Percentiles rank a stretch among this genome's conserved stretches.
Conservation (phyloP, 1,284 basidiomycete species). For the Anthracocystis panici-leucophaei region DNA sequence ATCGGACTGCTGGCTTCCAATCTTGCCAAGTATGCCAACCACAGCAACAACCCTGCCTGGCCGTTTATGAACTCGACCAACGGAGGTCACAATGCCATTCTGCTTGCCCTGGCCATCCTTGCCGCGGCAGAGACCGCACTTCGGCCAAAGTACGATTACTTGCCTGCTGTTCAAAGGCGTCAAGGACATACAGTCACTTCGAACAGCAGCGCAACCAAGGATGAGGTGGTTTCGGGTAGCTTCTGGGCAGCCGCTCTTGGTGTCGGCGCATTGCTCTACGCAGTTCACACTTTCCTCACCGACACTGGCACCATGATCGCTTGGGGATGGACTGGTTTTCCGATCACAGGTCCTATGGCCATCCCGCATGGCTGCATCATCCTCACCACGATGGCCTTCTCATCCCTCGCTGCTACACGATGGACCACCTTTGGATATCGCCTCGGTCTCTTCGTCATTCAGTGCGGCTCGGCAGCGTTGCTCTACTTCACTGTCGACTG, state of each 20-base stretch:
- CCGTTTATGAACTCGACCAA: slow-evolving; percentile 61
- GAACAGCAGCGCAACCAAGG: not conserved
- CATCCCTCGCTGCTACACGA: slow-evolving; percentile 72
- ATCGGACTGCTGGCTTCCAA: slow-evolving; percentile 55
- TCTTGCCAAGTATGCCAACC: slow-evolving; percentile 63
- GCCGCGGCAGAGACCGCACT: slow-evolving; percentile 34
- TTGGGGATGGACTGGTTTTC: slow-evolving; percentile 92
- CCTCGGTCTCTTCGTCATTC: slow-evolving; percentile 29
- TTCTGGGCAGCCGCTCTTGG: slow-evolving; percentile 45
- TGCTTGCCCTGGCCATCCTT: slow-evolving; percentile 43
- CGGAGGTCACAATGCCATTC: slow-evolving; percentile 57
- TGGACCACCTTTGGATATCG: slow-evolving; percentile 37
- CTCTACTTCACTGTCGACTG: slow-evolving; percentile 76
- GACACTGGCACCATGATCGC: slow-evolving; percentile 86
- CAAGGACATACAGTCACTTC: not conserved
- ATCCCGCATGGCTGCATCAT: slow-evolving; percentile 76
- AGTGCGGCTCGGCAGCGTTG: slow-evolving; percentile 71
- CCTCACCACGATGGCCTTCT: slow-evolving; percentile 44
- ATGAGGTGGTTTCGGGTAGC: slow-evolving; percentile 12
- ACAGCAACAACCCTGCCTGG: slow-evolving; percentile 67
- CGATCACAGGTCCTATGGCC: slow-evolving; percentile 75
- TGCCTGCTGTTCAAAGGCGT: slow-evolving; percentile 29
- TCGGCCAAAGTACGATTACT: slow-evolving; percentile 28
- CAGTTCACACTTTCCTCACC: slow-evolving; percentile 80
- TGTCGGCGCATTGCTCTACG: slow-evolving; percentile 55